Evolutionary conservation across 331 rosid genomes (phyloP), one percentile per base, ranked within the genome.

Genomic region (Acacia pycnantha): DNA sequence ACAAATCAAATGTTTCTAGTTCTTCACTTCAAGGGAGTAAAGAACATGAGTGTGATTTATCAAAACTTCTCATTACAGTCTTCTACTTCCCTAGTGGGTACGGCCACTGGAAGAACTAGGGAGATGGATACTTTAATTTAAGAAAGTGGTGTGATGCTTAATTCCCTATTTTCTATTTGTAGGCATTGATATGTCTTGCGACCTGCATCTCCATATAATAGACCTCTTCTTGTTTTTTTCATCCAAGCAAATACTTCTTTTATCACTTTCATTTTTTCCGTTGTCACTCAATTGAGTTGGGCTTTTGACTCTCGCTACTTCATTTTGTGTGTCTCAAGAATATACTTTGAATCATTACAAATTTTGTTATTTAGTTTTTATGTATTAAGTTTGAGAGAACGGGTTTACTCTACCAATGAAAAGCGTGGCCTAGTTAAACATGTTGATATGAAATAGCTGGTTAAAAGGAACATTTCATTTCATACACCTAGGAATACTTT

Each of bases 41-140:
- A 59, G 84, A 85, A 14, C 48, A 37, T 12, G 50, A 43, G 47
- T 68, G 70, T 4, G 21, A 24, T 31, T 26, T 74, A 22, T 73
- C 70, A 24, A 50, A 81, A 47, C 4, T 74, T 74, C 41, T 50
- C 84, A 31, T 50, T 74, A 22, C 84, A 61, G 50, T 22, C 62
- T 82, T 58, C 67, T 2, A 4, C 76, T 48, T 21, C 33, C 73
- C 67, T 74, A 11, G 40, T 70, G 29, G 65, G 15, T 13, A 2
- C 21, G 75, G 83, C 70, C 77, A 8, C 68, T 3, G 48, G 81
- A 85, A 77, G 80, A 66, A 65, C 73, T 59, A 40, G 75, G 37
- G 58, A 48, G 68, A 37, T 37, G 19, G 71, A 48, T 78, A 75
- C 75, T 82, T 61, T 82, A 82, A 66, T 82, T 61, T 82, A 82